Conservation (phyloP, 257 asterid species). For the Capsicum baccatum region DNA sequence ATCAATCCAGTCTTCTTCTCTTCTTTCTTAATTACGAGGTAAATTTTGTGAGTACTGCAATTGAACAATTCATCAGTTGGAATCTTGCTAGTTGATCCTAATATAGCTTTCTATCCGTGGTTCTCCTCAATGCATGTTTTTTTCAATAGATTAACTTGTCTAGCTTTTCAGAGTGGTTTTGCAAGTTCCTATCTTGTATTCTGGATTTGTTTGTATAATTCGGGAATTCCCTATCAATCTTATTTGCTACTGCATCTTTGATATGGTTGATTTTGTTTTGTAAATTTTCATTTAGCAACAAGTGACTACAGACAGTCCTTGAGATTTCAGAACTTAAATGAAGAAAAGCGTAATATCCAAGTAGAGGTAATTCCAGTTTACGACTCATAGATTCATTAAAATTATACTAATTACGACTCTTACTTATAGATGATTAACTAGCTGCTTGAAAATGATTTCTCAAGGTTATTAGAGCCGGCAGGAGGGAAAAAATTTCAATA, state of each 20-base stretch:
- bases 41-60: slow-evolving; percentile 2
- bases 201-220: not conserved
- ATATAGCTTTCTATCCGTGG: slow-evolving; percentile 15
- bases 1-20: not conserved
- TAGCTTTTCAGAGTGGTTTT: not conserved
- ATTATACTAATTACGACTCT: not conserved
- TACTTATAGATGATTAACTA: not conserved
- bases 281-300: slow-evolving; percentile 58
- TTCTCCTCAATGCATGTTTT: slow-evolving; percentile 16
- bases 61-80: slow-evolving; percentile 16
- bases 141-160: not conserved
- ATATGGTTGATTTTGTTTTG: slow-evolving; percentile 23
- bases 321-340: slow-evolving; percentile 88
- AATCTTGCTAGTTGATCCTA: slow-evolving; percentile 6
- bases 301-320: slow-evolving; percentile 96
- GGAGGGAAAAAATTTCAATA: slow-evolving; percentile 88
- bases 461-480: slow-evolving; percentile 85
- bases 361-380: slow-evolving; percentile 65
- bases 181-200: not conserved
- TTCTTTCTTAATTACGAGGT: not conserved
- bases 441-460: slow-evolving; percentile 24
- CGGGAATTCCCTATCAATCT: slow-evolving; percentile 17
- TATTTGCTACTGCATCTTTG: slow-evolving; percentile 19
- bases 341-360: slow-evolving; percentile 87
- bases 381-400: not conserved